Conservation (phyloP, 768 basidiomycete species). For the Lepiota subincarnata region DNA sequence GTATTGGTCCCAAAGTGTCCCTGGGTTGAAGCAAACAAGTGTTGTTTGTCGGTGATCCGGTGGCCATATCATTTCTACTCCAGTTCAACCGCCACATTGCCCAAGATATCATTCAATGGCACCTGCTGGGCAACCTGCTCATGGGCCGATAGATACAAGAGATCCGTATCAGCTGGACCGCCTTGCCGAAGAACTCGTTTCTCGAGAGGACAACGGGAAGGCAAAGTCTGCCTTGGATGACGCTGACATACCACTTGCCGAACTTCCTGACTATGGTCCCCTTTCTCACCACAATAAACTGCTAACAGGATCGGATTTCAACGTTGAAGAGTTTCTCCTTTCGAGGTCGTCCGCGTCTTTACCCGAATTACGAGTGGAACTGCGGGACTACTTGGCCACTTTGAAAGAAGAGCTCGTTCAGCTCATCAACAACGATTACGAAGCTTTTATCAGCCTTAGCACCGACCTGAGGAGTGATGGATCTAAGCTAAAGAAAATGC, state of each 20-base stretch:
- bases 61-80: too few relatives aligned
- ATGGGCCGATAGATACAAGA: neutral
- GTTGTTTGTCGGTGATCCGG: too few relatives aligned
- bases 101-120: neutral
- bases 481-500: conserved; percentile 60
- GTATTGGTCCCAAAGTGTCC: too few relatives aligned
- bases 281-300: conserved; percentile 78
- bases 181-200: conserved; percentile 67
- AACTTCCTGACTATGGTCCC: conserved; percentile 63
- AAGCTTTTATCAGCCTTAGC: conserved; percentile 94
- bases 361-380: conserved; percentile 81
- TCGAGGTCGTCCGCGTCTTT: conserved; percentile 82
- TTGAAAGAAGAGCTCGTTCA: conserved; percentile 93
- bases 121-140: neutral
- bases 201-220: conserved; percentile 38
- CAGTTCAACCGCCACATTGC: neutral
- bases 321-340: conserved; percentile 84
- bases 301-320: conserved; percentile 64
- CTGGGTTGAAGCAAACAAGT: too few relatives aligned
- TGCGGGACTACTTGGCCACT: conserved; percentile 77
- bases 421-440: conserved; percentile 97
- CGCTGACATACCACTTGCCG: conserved; percentile 26
- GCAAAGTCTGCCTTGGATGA: conserved; percentile 12
- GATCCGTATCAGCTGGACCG: conserved; percentile 70
- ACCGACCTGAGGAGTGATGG: conserved; percentile 90